Evolutionary conservation across 768 basidiomycete genomes (phyloP).

Genomic region (Mrakia frigida): DNA sequence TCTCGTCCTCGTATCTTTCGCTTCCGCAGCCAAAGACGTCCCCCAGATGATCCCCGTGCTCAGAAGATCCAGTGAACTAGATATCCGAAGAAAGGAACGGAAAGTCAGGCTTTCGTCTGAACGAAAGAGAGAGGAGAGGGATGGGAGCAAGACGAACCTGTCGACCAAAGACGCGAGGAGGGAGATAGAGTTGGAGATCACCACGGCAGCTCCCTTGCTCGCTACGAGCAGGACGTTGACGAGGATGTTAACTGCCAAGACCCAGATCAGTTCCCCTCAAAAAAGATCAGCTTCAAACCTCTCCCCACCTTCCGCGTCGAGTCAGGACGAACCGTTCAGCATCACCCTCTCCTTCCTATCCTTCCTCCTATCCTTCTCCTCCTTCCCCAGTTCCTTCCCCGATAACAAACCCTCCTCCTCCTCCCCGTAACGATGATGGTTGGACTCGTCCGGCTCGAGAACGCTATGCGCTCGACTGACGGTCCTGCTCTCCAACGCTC

Average conservation of each 20-base stretch:
- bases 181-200: conserved; percentile 22
- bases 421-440: neutral
- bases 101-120: neutral
- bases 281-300: neutral
- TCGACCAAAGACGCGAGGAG: conserved; percentile 22
- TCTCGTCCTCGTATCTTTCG: neutral
- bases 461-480: neutral
- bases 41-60: conserved; percentile 28
- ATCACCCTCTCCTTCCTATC: neutral
- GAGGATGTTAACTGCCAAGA: conserved; percentile 23
- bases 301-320: neutral
- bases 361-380: neutral
- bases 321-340: neutral
- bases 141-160: neutral
- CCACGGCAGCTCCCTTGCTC: conserved; percentile 14
- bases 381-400: neutral
- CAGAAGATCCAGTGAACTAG: conserved; percentile 18
- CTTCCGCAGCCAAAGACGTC: conserved; percentile 9
- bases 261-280: too few species aligned
- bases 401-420: conserved; percentile 23
- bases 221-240: conserved; percentile 21
- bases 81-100: neutral
- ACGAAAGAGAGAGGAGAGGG: neutral
- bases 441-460: neutral
- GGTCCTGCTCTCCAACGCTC: neutral